A percentile compares a stretch with the other conserved stretches of the same genome.
These are phyloP conservation scores for Eucalyptus sideroxylon DNA, from an alignment of 345 rosid species.

Conservation along the genomic window DNA sequence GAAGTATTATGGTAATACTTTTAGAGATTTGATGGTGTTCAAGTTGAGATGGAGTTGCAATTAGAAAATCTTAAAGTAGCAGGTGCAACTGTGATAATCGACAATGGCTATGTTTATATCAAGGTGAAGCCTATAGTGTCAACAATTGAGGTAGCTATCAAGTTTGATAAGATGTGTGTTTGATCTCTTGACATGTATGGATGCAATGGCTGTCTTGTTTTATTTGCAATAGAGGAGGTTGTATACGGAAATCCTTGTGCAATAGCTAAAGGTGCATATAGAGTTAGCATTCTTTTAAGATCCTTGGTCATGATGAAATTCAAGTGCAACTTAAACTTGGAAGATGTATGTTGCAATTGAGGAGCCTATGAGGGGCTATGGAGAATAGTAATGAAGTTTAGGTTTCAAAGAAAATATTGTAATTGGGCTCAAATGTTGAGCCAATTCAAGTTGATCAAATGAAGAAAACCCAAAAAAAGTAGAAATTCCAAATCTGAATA, in stretches of 20 bases:
- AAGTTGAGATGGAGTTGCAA: neutral
- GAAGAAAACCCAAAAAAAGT: neutral
- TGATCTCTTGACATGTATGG: neutral
- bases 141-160: neutral
- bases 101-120: neutral
- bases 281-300: too few species aligned
- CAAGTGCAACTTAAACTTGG: neutral
- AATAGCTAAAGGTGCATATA: neutral
- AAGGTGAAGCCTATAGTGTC: neutral
- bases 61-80: neutral
- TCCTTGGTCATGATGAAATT: neutral
- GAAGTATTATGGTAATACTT: neutral
- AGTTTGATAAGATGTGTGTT: neutral
- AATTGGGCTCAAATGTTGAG: neutral
- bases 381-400: neutral
- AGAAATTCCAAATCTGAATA: neutral
- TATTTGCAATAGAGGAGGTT: too few species aligned
- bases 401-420: neutral
- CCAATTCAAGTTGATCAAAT: neutral
- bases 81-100: neutral
- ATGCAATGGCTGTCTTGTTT: neutral
- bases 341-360: neutral
- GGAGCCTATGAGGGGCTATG: neutral
- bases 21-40: neutral
- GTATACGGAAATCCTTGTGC: neutral